A percentile compares a stretch with the other conserved stretches of the same genome.
Evolutionary conservation across 2,329 filamentous ascomycete species (phyloP).

Genomic region (Penicillium frequentans): DNA sequence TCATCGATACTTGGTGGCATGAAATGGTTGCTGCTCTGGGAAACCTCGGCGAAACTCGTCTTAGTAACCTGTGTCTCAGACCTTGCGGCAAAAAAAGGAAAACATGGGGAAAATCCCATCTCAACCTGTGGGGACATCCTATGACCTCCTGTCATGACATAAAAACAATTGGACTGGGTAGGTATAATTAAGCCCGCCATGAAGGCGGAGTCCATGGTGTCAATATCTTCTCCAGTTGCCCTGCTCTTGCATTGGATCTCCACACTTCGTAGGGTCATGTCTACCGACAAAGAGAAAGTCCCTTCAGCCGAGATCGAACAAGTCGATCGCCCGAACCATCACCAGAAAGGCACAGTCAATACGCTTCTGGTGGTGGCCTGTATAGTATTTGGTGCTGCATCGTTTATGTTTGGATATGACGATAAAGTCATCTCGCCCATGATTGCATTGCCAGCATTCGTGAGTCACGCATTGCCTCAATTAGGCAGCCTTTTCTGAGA

Average conservation of each 20-base stretch:
- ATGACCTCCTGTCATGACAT: background rate
- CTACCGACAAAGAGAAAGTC: conserved; percentile 5
- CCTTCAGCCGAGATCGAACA: conserved; percentile 20
- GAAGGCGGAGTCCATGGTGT: background rate
- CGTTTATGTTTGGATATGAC: conserved; percentile 35
- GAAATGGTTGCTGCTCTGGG: background rate
- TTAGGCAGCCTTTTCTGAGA: background rate
- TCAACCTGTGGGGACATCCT: background rate
- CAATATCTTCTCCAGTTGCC: background rate
- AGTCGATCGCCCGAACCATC: conserved; percentile 8
- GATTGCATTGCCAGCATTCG: conserved; percentile 28
- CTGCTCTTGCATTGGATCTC: conserved; percentile 6
- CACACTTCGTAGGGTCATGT: conserved; percentile 8
- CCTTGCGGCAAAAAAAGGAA: background rate
- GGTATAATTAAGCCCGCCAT: conserved; percentile 4
- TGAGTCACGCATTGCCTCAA: conserved; percentile 13
- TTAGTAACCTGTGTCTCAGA: background rate
- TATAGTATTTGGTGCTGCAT: conserved; percentile 30
- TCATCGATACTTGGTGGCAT: too few species aligned
- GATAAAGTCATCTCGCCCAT: conserved; percentile 36
- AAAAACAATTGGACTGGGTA: background rate
- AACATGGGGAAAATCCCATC: conserved; percentile 11
- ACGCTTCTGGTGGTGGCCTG: conserved; percentile 27
- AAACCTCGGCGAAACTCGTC: conserved; percentile 20
- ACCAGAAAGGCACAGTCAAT: conserved; percentile 24